phyloP scores from a whole-genome alignment of 805 yeast species.

The Saccharomycopsis fibuligera region DNA sequence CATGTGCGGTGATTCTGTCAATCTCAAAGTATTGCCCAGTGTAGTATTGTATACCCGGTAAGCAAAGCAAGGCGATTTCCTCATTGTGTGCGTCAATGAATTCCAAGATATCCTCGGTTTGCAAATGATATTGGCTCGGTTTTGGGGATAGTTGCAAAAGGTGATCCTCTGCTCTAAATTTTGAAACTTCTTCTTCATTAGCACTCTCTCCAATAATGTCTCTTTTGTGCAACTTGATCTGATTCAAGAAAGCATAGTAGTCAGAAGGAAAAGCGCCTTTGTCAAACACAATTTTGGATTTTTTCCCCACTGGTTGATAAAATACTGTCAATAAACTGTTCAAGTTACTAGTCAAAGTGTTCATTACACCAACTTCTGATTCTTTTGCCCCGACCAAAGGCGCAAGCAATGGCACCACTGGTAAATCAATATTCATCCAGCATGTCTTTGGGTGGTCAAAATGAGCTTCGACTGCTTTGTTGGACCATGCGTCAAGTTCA shows the following conservation, averaged over 20 bases:
- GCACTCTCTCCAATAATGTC: constrained; percentile 23
- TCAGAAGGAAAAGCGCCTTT: constrained; percentile 90
- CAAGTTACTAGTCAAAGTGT: constrained; percentile 75
- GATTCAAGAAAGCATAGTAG: constrained; percentile 75
- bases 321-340: constrained; percentile 70
- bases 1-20: constrained; percentile 56
- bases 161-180: constrained; percentile 35
- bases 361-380: constrained; percentile 84
- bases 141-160: constrained; percentile 61
- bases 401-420: constrained; percentile 62
- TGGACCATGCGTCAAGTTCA: constrained; percentile 80
- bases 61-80: constrained; percentile 63
- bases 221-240: constrained; percentile 55
- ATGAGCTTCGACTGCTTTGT: constrained; percentile 79
- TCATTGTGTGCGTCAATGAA: constrained; percentile 51
- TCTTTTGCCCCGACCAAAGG: constrained; percentile 69
- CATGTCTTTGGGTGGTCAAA: constrained; percentile 63
- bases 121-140: constrained; percentile 47
- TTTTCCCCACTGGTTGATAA: constrained; percentile 55
- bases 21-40: constrained; percentile 87
- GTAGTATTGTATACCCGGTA: constrained; percentile 88
- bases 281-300: constrained; percentile 74
- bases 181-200: constrained; percentile 16
- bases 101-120: constrained; percentile 56
- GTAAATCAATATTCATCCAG: constrained; percentile 85